A percentile compares a stretch with the other conserved stretches of the same genome.
These are phyloP conservation scores for Bondarzewia mesenterica DNA, from an alignment of 1,284 basidiomycete genomes.

Conservation along the genomic window DNA sequence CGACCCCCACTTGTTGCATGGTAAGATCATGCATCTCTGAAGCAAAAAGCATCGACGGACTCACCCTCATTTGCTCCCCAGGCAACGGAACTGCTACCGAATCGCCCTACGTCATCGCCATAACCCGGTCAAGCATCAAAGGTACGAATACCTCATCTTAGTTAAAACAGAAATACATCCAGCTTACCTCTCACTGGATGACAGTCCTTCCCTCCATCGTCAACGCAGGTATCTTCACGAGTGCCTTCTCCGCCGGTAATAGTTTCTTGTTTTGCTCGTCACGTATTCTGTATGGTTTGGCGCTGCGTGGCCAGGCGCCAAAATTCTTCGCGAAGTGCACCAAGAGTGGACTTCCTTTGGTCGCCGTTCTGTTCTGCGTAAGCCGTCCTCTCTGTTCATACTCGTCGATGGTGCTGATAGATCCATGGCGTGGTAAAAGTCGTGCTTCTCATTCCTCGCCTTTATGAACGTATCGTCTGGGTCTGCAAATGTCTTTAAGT, in stretches of 20 bases:
- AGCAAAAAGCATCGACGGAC: not conserved
- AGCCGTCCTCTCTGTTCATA: conserved; percentile 14
- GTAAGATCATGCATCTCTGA: not conserved
- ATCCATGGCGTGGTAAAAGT: conserved; percentile 15
- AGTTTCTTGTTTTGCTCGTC: conserved; percentile 76
- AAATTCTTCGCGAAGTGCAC: conserved; percentile 59
- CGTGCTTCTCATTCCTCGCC: conserved; percentile 38
- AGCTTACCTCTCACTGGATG: not conserved
- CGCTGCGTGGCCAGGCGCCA: conserved; percentile 71
- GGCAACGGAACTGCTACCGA: conserved; percentile 50
- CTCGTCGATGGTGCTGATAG: conserved; percentile 1
- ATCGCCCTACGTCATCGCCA: conserved; percentile 80
- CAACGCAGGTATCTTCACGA: conserved; percentile 60
- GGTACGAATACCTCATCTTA: conserved; percentile 19
- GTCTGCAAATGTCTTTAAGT: conserved; percentile 30
- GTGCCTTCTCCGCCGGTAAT: conserved; percentile 81
- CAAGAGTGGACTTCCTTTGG: conserved; percentile 64
- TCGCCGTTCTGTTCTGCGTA: conserved; percentile 45
- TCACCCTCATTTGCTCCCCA: not conserved
- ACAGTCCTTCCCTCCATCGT: conserved; percentile 59
- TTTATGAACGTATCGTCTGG: conserved; percentile 38
- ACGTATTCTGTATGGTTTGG: conserved; percentile 77
- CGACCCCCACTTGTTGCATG: conserved; percentile 49
- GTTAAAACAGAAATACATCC: not conserved
- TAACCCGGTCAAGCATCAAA: conserved; percentile 68